These are phyloP conservation scores for Lactarius hengduanensis DNA, from an alignment of 768 basidiomycete genomes.

Conservation along the genomic window DNA sequence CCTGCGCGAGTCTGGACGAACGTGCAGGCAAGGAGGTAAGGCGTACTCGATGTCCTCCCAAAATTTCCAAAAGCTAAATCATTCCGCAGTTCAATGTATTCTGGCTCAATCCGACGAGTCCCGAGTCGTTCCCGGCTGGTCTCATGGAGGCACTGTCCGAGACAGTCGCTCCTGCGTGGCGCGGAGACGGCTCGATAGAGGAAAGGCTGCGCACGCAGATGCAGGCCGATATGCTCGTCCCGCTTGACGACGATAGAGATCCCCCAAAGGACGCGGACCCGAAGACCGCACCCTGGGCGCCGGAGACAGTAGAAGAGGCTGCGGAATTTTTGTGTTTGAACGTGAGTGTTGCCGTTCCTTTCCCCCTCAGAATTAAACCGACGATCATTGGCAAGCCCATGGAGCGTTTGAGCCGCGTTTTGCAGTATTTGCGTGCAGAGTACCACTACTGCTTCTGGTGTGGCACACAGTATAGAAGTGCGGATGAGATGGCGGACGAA, in stretches of 20 bases:
- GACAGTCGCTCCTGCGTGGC: conserved; percentile 27
- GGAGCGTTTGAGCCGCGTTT: conserved; percentile 63
- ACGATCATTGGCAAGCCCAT: conserved; percentile 49
- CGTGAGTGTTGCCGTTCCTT: conserved; percentile 35
- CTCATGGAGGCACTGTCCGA: conserved; percentile 59
- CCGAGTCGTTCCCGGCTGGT: conserved; percentile 63
- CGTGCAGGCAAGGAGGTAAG: conserved; percentile 63
- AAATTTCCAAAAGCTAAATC: neutral
- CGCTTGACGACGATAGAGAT: conserved; percentile 44
- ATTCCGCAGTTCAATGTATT: conserved; percentile 70
- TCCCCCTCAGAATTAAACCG: neutral
- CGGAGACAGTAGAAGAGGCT: conserved; percentile 64
- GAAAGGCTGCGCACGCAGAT: conserved; percentile 70
- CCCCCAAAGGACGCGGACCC: conserved; percentile 30
- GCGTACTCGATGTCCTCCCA: conserved; percentile 2
- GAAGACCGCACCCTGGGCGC: conserved; percentile 40
- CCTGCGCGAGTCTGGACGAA: conserved; percentile 75
- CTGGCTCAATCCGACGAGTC: conserved; percentile 69
- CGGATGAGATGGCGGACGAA: conserved; percentile 55
- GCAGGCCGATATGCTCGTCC: conserved; percentile 67
- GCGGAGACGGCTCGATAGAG: conserved; percentile 37
- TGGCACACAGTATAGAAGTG: conserved; percentile 66
- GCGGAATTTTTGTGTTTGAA: conserved; percentile 64
- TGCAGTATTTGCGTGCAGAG: conserved; percentile 69
- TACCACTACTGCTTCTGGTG: conserved; percentile 90